A percentile compares a stretch with the other conserved stretches of the same genome.
These are phyloP conservation scores for Glaciozyma antarctica DNA, from an alignment of 768 basidiomycete genomes.

Conservation along the genomic window DNA sequence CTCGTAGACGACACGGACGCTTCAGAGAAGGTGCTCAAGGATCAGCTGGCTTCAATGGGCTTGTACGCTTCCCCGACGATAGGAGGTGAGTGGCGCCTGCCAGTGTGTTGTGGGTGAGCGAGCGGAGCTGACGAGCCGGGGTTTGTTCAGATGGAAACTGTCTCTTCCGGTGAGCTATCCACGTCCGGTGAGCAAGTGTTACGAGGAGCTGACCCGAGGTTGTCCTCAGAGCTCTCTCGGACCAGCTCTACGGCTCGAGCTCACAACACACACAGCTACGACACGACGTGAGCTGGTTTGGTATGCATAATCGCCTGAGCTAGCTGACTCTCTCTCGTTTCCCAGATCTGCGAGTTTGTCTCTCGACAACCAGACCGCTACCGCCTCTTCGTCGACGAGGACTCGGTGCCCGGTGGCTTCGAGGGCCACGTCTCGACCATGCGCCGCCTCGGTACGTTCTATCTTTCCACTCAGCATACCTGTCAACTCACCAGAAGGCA, in stretches of 20 bases:
- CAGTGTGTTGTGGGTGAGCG: neutral
- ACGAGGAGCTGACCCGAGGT: neutral
- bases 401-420: constrained; percentile 50
- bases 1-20: constrained; percentile 29
- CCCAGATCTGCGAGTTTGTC: constrained; percentile 65
- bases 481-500: constrained; percentile 8
- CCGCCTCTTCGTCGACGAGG: constrained; percentile 78
- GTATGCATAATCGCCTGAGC: neutral
- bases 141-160: constrained; percentile 64
- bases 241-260: constrained; percentile 72
- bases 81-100: constrained; percentile 41
- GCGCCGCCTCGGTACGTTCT: constrained; percentile 46
- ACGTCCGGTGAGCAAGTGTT: too few species aligned
- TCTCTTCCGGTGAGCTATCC: constrained; percentile 50
- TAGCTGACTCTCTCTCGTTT: neutral
- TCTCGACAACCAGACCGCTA: constrained; percentile 59
- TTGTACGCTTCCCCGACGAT: constrained; percentile 78
- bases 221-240: constrained; percentile 56
- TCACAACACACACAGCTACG: constrained; percentile 60
- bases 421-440: constrained; percentile 65
- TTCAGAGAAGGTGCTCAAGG: constrained; percentile 44
- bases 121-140: neutral
- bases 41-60: constrained; percentile 66
- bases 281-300: constrained; percentile 42
- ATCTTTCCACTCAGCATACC: neutral